Evolutionary conservation across 2,329 filamentous ascomycete genomes (phyloP), one percentile per base, ranked within the genome.

Genomic region (Colletotrichum spaethianum): DNA sequence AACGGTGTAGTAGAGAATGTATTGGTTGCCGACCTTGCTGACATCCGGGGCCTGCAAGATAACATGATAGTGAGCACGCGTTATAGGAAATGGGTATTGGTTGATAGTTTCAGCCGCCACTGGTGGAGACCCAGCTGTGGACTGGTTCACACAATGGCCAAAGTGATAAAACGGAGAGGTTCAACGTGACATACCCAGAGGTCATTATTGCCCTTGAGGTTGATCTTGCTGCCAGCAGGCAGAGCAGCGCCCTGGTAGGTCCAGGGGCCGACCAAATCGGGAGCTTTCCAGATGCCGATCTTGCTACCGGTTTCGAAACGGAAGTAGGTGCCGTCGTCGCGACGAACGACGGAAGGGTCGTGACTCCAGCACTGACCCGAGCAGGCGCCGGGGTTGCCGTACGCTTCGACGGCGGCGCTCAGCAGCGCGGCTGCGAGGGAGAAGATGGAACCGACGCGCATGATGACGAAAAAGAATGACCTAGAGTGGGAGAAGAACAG

Each of bases 1-100:
- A n/a, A 92, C 89, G 1, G 88, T 84, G 80, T 93, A 92, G 85
- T 91, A 93, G n/a, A 93, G 86, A 75, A 92, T 87, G 82, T 92
- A 93, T 0, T 84, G 83, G 65, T 81, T 83, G 73, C 87, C 87
- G n/a, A 93, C 83, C 20, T 87, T 81, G 23, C 83, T 79, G 18
- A 91, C 87, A 74, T 93, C 91, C 0, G 92, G 92, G 2, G 92
- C 92, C 90, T 91, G 50, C 11, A 26, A 16, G 20, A 6, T 28
- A 9, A 20, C 23, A 46, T 53, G 2, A 62, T 6, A 42, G 36
- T 38, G 16, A 50, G 56, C 26, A 36, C 20, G 20, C 28, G 8
- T 16, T 8, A 14, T 3, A 40, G 36, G 20, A 28, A n/a, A 60
- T 28, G 12, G 16, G 11, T 48, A 6, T 23, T 1, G 23, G 2